These are phyloP conservation scores for Scheffersomyces illinoinensis DNA, from an alignment of 1,139 yeast species.

Conservation along the genomic window DNA sequence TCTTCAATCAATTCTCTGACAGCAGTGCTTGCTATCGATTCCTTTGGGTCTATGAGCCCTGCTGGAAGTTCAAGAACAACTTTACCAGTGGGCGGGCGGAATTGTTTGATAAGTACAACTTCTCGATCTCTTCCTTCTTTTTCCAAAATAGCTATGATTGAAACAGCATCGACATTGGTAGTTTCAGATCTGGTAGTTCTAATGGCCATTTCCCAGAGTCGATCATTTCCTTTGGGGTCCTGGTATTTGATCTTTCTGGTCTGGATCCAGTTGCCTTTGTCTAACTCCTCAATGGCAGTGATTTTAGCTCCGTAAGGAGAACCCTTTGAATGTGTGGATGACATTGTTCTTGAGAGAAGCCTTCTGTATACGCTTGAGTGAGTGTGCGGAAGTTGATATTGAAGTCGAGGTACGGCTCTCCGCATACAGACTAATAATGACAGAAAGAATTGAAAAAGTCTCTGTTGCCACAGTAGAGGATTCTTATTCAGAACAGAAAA, in stretches of 20 bases:
- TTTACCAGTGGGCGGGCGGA: conserved; percentile 87
- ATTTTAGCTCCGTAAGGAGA: conserved; percentile 41
- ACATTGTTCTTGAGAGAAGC: conserved; percentile 1
- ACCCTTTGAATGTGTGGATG: conserved; percentile 14
- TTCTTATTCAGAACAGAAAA: background rate
- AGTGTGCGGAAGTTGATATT: background rate
- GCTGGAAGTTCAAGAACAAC: conserved; percentile 95
- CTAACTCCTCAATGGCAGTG: conserved; percentile 27
- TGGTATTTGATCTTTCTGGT: conserved; percentile 61
- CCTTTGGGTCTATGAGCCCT: conserved; percentile 86
- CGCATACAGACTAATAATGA: background rate
- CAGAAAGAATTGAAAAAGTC: background rate
- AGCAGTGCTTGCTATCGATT: conserved; percentile 76
- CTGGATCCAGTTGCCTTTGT: conserved; percentile 47
- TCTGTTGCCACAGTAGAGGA: background rate
- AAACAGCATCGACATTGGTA: conserved; percentile 82
- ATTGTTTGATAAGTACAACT: conserved; percentile 80
- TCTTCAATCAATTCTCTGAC: conserved; percentile 86
- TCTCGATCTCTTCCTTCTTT: conserved; percentile 41
- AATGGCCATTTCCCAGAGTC: conserved; percentile 91
- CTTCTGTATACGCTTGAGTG: background rate
- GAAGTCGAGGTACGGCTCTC: background rate
- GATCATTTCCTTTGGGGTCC: conserved; percentile 63
- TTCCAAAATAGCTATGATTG: conserved; percentile 71
- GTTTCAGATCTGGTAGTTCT: conserved; percentile 75